Evolutionary conservation across 495 filamentous ascomycete species (phyloP).

Genomic region (Cairneyella variabilis): DNA sequence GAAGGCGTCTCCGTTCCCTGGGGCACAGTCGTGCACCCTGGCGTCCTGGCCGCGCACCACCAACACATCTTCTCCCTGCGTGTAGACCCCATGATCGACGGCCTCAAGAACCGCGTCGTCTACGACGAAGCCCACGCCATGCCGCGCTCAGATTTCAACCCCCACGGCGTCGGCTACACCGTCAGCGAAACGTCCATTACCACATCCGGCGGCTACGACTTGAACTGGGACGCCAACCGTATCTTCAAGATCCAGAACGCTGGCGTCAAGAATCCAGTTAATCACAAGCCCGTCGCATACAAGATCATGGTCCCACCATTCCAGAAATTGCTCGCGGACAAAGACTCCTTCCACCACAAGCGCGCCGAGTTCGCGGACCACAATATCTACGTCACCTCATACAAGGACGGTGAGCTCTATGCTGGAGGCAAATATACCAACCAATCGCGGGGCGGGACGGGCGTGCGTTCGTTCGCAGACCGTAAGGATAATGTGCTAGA

Average conservation of each 20-base stretch:
- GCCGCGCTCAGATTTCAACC: slow-evolving; percentile 71
- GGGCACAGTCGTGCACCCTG: slow-evolving; percentile 84
- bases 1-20: slow-evolving; percentile 63
- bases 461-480: slow-evolving; percentile 50
- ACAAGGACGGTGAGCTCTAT: slow-evolving; percentile 75
- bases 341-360: slow-evolving; percentile 61
- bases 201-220: slow-evolving; percentile 59
- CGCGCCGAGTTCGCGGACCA: slow-evolving; percentile 81
- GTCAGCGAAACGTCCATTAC: slow-evolving; percentile 56
- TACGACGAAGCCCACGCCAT: slow-evolving; percentile 71
- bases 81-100: slow-evolving; percentile 78
- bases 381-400: slow-evolving; percentile 76
- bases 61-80: slow-evolving; percentile 91
- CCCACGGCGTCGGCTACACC: slow-evolving; percentile 73
- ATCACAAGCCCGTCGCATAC: slow-evolving; percentile 72
- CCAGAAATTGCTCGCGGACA: slow-evolving; percentile 75
- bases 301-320: slow-evolving; percentile 72
- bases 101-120: slow-evolving; percentile 64
- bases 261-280: slow-evolving; percentile 61
- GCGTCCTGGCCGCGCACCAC: slow-evolving; percentile 77
- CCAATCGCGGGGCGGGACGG: slow-evolving; percentile 65
- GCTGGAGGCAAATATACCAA: slow-evolving; percentile 85
- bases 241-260: slow-evolving; percentile 80
- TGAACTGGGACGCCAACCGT: slow-evolving; percentile 59
- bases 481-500: slow-evolving; percentile 48